A percentile compares a stretch with the other conserved stretches of the same genome.
Conservation (phyloP, 495 filamentous ascomycete genomes). For the Daldinia bambusicola region DNA sequence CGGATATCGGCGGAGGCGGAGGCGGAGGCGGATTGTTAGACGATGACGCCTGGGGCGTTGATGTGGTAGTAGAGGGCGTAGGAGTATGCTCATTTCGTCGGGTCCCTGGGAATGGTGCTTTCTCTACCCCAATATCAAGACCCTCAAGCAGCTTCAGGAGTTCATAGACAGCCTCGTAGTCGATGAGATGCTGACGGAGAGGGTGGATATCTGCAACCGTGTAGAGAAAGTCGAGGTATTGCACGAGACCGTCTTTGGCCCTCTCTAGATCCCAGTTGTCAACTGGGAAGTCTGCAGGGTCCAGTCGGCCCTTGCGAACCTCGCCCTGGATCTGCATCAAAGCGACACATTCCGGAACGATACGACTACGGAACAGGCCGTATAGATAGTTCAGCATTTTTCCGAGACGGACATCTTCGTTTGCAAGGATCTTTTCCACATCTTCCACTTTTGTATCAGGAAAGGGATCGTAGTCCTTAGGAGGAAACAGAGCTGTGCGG, state of each 20-base stretch:
- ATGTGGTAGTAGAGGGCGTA: conserved; percentile 48
- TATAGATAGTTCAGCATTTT: conserved; percentile 87
- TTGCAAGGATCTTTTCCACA: conserved; percentile 42
- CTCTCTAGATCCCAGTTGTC: conserved; percentile 98
- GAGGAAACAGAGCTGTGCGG: conserved; percentile 56
- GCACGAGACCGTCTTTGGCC: conserved; percentile 82
- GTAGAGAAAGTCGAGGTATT: conserved; percentile 94
- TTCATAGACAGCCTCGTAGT: conserved; percentile 89
- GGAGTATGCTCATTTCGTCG: conserved; percentile 42
- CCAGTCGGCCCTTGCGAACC: conserved; percentile 65
- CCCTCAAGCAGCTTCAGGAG: conserved; percentile 85
- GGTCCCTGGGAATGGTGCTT: conserved; percentile 66
- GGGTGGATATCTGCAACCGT: conserved; percentile 78
- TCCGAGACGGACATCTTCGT: conserved; percentile 58
- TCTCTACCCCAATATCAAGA: conserved; percentile 84
- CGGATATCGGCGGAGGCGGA: conserved; percentile 67
- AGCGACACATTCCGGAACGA: conserved; percentile 92
- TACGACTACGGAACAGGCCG: conserved; percentile 87
- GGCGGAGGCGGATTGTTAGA: conserved; percentile 57
- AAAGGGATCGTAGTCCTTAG: conserved; percentile 67
- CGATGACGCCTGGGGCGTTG: conserved; percentile 54
- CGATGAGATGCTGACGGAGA: conserved; percentile 73
- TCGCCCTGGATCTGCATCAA: conserved; percentile 93
- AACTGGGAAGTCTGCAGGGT: conserved; percentile 83
- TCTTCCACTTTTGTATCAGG: conserved; percentile 58